Conservation (phyloP, 1,284 basidiomycete genomes). For the Cryptococcus sp. region DNA sequence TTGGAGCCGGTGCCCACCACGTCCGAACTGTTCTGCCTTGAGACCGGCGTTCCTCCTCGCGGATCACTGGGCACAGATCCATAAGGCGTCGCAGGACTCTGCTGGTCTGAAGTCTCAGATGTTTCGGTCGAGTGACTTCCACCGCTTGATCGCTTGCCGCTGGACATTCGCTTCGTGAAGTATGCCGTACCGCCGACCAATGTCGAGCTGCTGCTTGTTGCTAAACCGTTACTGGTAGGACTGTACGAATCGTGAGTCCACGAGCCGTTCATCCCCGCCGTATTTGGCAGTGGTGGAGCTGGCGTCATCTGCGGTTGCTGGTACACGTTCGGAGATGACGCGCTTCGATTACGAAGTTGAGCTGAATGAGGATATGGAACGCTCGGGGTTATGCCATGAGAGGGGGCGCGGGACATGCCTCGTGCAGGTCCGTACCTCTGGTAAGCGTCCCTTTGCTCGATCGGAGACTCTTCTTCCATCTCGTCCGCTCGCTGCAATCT, state of each 20-base stretch:
- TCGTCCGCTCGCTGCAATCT: conserved; percentile 35
- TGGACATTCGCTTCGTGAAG: conserved; percentile 38
- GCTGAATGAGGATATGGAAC: conserved; percentile 36
- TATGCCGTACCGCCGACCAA: conserved; percentile 44
- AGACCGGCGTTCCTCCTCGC: conserved; percentile 32
- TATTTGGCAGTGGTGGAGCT: conserved; percentile 26
- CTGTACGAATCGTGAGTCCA: conserved; percentile 14
- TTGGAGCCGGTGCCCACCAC: conserved; percentile 41
- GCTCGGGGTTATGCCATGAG: conserved; percentile 28
- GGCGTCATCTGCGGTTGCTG: conserved; percentile 35
- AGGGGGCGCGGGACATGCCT: conserved; percentile 40
- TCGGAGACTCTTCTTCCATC: conserved; percentile 18
- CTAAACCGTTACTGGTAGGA: conserved; percentile 11
- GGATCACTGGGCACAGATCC: conserved; percentile 59
- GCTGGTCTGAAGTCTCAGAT: conserved; percentile 49
- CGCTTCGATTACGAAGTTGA: conserved; percentile 52
- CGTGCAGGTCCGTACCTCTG: conserved; percentile 31
- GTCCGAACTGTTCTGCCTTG: conserved; percentile 34
- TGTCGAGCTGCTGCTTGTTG: conserved; percentile 33
- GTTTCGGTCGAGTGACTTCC: conserved; percentile 50
- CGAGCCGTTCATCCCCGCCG: conserved; percentile 5
- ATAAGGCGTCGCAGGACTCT: conserved; percentile 56
- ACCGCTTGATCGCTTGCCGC: conserved; percentile 42
- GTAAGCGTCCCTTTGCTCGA: conserved; percentile 19
- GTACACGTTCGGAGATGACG: conserved; percentile 56